Base-by-base conservation (phyloP, 83 land plant species). In the Picea abies region DNA sequence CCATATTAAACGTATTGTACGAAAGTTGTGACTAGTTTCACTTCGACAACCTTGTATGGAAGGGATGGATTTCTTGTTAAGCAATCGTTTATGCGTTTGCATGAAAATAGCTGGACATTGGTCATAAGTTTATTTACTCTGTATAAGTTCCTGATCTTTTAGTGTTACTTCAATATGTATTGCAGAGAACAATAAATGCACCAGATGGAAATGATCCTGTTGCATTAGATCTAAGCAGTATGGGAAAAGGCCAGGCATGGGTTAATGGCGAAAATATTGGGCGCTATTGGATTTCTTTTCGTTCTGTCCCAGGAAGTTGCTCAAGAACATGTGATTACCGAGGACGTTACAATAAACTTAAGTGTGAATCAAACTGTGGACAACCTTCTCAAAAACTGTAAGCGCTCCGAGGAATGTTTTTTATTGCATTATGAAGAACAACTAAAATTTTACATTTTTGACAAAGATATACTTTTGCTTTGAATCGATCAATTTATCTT, bases 171-270 rank as follows among this genome's bases (percentile, higher is more conserved):
- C 25, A 12, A 60, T 52, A 11, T 65, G 47, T 62, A 68, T 23
- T 62, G 78, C 88, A 95, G 97, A 86, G 90, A 19, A 86, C 49
- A 63, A 89, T 95, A 81, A 72, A 80, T 80, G 89, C 89, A 25
- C 96, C 97, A 19, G 82, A 76, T 60, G 96, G 96, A 11, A 82
- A 82, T 73, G 90, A 86, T 26, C 97, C 97, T 29, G 84, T 95
- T 41, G 86, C 93, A 1, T 79, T 95, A 39, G 88, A 95, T 67
- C 82, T 95, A 79, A 85, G 80, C 26, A 92, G 93, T 82, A 95
- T 95, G 97, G 96, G 97, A 26, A 95, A 95, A 82, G 97, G 97
- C 35, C 91, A 89, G 79, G 94, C 84, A 39, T 95, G 96, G 96
- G 87, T 95, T 25, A 95, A 95, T 84, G 97, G 97, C 1, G 79